Evolutionary conservation across 306 rosid genomes (phyloP).

Genomic region (cucumber (Cucumis sativus)): Cucumber_9930_V3 NC_026657.2:14813501-14814000

Average conservation of each 20-base stretch:
- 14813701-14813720: slow-evolving; percentile 13
- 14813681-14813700: slow-evolving; percentile 77
- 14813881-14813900: neutral
- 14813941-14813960: slow-evolving; percentile 87
- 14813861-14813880: neutral
- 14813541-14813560: slow-evolving; percentile 13
- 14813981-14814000: slow-evolving; percentile 98
- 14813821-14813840: neutral
- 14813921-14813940: slow-evolving; percentile 67
- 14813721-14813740: neutral
- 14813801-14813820: neutral
- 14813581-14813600: slow-evolving; percentile 83
- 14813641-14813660: slow-evolving; percentile 99
- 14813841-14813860: neutral
- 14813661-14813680: slow-evolving; percentile 93
- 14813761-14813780: neutral
- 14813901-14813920: slow-evolving; percentile 47
- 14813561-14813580: slow-evolving; percentile 20
- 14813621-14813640: slow-evolving; percentile 89
- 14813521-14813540: neutral
- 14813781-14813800: neutral
- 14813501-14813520: neutral
- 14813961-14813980: slow-evolving; percentile 92
- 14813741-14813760: neutral
- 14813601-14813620: slow-evolving; percentile 79